These are phyloP conservation scores for Ogataea paraovalis DNA, from an alignment of 805 yeast genomes.

Conservation along the genomic window DNA sequence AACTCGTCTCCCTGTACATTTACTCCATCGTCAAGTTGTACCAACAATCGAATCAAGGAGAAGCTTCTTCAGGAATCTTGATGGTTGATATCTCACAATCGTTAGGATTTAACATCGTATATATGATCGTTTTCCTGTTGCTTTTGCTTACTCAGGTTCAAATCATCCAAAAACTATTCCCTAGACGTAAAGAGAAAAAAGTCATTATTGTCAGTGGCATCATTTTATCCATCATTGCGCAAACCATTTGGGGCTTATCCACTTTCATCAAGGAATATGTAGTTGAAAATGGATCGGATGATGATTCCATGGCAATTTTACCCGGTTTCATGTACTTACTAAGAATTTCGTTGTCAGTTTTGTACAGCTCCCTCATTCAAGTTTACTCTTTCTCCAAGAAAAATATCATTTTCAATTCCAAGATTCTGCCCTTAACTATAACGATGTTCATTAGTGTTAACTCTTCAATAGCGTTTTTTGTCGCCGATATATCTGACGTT, in stretches of 20 bases:
- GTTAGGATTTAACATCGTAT: constrained; percentile 49
- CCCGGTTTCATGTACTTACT: constrained; percentile 74
- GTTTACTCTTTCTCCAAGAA: constrained; percentile 52
- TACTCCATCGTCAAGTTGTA: constrained; percentile 44
- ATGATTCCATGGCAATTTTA: constrained; percentile 50
- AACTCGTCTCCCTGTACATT: constrained; percentile 47
- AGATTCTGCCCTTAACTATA: constrained; percentile 51
- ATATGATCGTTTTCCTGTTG: constrained; percentile 52
- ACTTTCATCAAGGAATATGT: constrained; percentile 35
- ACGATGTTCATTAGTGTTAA: constrained; percentile 53
- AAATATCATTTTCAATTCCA: constrained; percentile 44
- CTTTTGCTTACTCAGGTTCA: constrained; percentile 69
- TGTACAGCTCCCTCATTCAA: constrained; percentile 61
- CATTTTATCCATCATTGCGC: constrained; percentile 49
- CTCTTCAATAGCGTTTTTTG: constrained; percentile 63
- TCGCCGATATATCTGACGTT: constrained; percentile 70
- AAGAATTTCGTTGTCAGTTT: constrained; percentile 64
- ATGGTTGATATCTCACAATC: constrained; percentile 41
- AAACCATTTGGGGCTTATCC: constrained; percentile 67
- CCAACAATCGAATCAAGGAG: constrained; percentile 43
- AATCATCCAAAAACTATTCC: constrained; percentile 62
- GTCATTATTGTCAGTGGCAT: constrained; percentile 58
- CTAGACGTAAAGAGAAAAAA: constrained; percentile 64
- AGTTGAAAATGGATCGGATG: constrained; percentile 30
- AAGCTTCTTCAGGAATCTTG: constrained; percentile 40